Evolutionary conservation across 2,329 filamentous ascomycete genomes (phyloP), one percentile per base, ranked within the genome.

Genomic region (Talaromyces sp.): DNA sequence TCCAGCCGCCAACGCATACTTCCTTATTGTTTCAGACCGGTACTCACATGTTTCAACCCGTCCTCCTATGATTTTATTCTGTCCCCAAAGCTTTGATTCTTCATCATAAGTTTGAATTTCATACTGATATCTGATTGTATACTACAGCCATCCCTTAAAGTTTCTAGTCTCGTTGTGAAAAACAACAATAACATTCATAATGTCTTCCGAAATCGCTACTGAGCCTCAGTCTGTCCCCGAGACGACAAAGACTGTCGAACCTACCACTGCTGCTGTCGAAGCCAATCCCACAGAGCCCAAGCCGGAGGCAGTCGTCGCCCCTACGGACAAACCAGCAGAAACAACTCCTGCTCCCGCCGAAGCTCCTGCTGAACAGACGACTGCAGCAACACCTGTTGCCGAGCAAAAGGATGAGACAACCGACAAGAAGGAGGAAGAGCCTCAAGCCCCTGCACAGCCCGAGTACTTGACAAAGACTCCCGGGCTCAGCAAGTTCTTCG

Each of bases 401-500:
- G 47, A 39, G 27, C 25, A 35, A 27, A 63, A 68, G 43, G 62
- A 67, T n/a, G 63, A 66, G 41, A 52, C 62, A 3, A 41, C 63
- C 50, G 65, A 65, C 31, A 50, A 66, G 45, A 65, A 68, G 22
- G 54, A 68, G 22, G 54, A 69, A 11, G 37, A 66, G 39, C 65
- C 63, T 17, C 59, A 65, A 43, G 63, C 68, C 19, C 56, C 67
- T 13, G 68, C 74, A 41, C 70, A 75, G 57, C 74, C 75, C n/a
- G 72, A 68, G 19, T 79, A 78, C 56, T 67, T 80, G 58, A 72
- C 69, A 56, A 75, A 75, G n/a, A 77, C 75, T 59, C 71, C 75
- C 0, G 71, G 81, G 13, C 80, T 91, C 39, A 76, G 78, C 61
- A 80, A 85, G 67, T 83, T 93, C 68, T 85, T 87, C 67, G 80